Conservation (phyloP, 2,329 filamentous ascomycete species). For the Nigrospora osmanthi region DNA sequence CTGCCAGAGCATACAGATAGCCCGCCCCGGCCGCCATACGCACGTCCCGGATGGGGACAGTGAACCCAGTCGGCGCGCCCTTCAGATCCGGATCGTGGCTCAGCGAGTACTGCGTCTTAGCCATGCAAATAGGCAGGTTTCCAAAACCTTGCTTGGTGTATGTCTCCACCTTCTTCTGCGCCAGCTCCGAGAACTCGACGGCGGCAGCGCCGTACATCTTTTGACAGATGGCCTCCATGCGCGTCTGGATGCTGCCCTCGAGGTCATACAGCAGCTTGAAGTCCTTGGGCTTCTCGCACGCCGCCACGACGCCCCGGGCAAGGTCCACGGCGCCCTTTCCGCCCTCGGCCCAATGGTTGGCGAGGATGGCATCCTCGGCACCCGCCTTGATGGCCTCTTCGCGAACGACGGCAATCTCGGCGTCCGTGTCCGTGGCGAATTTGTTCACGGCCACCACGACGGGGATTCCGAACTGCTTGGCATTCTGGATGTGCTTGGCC, state of each 20-base stretch:
- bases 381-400: constrained; percentile 89
- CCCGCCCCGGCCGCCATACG: constrained; percentile 90
- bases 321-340: constrained; percentile 85
- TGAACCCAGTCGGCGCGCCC: constrained; percentile 91
- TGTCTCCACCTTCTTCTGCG: constrained; percentile 91
- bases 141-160: constrained; percentile 90
- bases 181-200: constrained; percentile 89
- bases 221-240: constrained; percentile 83
- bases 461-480: constrained; percentile 80
- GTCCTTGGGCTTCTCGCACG: constrained; percentile 75
- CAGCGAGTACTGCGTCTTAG: constrained; percentile 97
- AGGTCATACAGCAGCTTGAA: constrained; percentile 82
- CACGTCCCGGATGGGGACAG: constrained; percentile 89
- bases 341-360: constrained; percentile 96
- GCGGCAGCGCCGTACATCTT: constrained; percentile 89
- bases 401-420: constrained; percentile 80
- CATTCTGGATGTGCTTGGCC: constrained; percentile 90
- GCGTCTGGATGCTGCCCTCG: constrained; percentile 71
- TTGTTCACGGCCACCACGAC: constrained; percentile 97
- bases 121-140: constrained; percentile 90
- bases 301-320: constrained; percentile 76
- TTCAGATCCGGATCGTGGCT: constrained; percentile 90
- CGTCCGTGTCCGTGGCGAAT: constrained; percentile 88
- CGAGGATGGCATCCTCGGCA: constrained; percentile 85
- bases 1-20: constrained; percentile 83